Percentiles rank a stretch among this genome's conserved stretches.
These are phyloP conservation scores for Galerina sulciceps DNA, from an alignment of 768 basidiomycete species.

Conservation along the genomic window DNA sequence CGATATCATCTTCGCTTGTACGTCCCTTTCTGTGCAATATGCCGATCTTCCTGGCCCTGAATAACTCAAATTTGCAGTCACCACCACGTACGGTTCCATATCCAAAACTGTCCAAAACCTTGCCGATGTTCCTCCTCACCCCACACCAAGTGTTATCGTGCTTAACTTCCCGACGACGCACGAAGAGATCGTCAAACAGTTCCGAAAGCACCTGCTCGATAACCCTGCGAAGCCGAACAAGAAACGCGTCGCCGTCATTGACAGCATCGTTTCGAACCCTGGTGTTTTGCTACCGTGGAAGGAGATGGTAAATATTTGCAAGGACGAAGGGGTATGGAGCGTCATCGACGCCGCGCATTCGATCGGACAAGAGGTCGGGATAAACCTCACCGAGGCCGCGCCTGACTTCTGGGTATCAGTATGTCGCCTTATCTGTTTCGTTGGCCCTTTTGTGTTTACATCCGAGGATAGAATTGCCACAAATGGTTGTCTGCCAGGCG, in stretches of 20 bases:
- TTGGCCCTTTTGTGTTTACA: not conserved
- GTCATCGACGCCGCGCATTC: conserved; percentile 86
- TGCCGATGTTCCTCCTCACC: conserved; percentile 57
- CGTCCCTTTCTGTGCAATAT: conserved; percentile 21
- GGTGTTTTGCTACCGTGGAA: conserved; percentile 79
- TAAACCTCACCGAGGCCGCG: conserved; percentile 57
- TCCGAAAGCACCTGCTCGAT: conserved; percentile 42
- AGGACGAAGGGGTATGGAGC: conserved; percentile 63
- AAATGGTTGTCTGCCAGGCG: conserved; percentile 85
- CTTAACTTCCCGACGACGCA: conserved; percentile 63
- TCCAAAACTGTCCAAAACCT: conserved; percentile 54
- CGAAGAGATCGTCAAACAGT: conserved; percentile 53
- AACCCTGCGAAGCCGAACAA: conserved; percentile 45
- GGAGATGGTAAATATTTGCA: conserved; percentile 68
- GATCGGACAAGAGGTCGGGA: conserved; percentile 72
- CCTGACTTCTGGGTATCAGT: conserved; percentile 87
- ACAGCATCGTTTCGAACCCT: conserved; percentile 67
- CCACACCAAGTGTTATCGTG: conserved; percentile 50
- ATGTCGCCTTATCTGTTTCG: conserved; percentile 16
- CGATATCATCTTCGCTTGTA: conserved; percentile 70
- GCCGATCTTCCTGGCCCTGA: not conserved
- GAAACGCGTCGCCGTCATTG: conserved; percentile 67
- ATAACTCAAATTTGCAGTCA: conserved; percentile 21
- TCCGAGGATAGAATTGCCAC: conserved; percentile 66
- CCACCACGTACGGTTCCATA: conserved; percentile 58